A percentile compares a stretch with the other conserved stretches of the same genome.
phyloP scores from a whole-genome alignment of 192 early-diverging fungal species.

The Backusella tuberculispora region DNA sequence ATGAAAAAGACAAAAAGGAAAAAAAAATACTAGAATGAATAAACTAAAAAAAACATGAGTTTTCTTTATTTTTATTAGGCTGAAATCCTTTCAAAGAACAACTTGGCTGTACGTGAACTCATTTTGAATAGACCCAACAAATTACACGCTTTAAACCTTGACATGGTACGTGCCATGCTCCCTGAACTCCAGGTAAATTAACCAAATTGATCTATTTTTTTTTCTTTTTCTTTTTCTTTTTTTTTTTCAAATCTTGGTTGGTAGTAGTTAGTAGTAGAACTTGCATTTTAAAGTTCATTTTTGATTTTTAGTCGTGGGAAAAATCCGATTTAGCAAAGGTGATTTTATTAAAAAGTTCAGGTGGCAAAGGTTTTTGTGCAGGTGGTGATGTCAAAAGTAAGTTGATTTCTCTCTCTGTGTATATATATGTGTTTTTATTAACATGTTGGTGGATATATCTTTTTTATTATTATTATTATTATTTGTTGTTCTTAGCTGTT shows the following conservation, averaged over 20 bases:
- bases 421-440: neutral
- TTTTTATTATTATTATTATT: neutral
- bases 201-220: neutral
- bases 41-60: neutral
- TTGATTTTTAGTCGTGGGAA: conserved; percentile 73
- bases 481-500: conserved; percentile 37
- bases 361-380: conserved; percentile 86
- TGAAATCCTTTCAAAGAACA: conserved; percentile 21
- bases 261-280: too few species aligned
- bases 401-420: neutral
- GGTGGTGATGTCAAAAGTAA: conserved; percentile 79
- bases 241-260: too few species aligned
- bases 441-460: neutral
- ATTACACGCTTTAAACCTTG: conserved; percentile 83
- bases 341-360: conserved; percentile 79
- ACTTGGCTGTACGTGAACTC: conserved; percentile 17
- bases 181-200: conserved; percentile 72
- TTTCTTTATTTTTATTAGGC: neutral
- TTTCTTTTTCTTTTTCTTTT: too few species aligned
- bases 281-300: neutral
- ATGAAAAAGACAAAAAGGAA: too few species aligned
- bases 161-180: conserved; percentile 84
- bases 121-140: conserved; percentile 80
- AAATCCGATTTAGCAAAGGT: conserved; percentile 86
- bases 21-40: neutral